phyloP scores from a whole-genome alignment of 2,329 filamentous ascomycete species.

The Phialophora tarda region DNA sequence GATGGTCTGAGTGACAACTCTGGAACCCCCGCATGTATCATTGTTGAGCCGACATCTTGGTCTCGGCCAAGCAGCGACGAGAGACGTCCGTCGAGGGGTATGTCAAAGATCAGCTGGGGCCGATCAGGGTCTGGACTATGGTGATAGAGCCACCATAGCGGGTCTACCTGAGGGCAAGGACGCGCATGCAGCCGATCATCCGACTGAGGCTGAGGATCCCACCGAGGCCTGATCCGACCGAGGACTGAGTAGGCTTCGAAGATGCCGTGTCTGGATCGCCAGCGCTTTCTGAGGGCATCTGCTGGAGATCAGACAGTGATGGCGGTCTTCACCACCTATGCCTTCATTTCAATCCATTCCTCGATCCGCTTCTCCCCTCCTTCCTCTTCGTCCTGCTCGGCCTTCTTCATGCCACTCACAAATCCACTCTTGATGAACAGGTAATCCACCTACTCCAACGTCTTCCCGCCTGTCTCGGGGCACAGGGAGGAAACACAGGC shows the following conservation, averaged over 20 bases:
- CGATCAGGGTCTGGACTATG: neutral
- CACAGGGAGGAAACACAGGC: constrained; percentile 36
- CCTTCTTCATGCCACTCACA: constrained; percentile 14
- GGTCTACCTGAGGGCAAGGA: neutral
- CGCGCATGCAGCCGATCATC: neutral
- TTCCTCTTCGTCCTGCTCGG: constrained; percentile 6
- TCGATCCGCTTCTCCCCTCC: neutral
- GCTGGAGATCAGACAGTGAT: neutral
- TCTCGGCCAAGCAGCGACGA: neutral
- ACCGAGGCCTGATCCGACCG: neutral
- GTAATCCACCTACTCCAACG: constrained; percentile 32
- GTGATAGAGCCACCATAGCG: neutral
- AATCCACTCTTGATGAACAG: constrained; percentile 23
- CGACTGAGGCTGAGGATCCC: neutral
- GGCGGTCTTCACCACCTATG: neutral
- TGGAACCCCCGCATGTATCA: neutral
- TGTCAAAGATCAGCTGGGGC: neutral
- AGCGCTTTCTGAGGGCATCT: neutral
- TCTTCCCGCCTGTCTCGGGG: constrained; percentile 35
- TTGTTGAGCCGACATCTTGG: neutral
- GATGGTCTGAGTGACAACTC: neutral
- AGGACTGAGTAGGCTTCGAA: neutral
- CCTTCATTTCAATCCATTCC: constrained; percentile 14
- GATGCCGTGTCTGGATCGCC: neutral
- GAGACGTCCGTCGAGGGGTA: neutral